Percentiles rank a stretch among this genome's conserved stretches.
phyloP scores from a whole-genome alignment of 1,139 yeast species.

The Arxiozyma slooffiae region DNA sequence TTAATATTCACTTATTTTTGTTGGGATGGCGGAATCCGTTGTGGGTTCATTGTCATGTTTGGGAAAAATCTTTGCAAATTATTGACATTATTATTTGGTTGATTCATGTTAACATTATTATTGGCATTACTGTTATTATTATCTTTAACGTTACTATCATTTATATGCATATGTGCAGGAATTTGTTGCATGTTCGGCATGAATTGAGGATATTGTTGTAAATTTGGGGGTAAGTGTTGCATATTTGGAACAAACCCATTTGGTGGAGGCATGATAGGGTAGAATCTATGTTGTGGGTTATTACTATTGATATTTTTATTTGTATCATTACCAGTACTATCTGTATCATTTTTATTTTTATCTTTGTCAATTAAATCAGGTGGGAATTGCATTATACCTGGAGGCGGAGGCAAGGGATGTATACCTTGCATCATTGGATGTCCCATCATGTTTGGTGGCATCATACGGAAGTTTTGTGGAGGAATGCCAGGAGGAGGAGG shows the following conservation, averaged over 20 bases:
- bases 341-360: neutral
- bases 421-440: constrained; percentile 13
- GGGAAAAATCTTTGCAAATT: constrained; percentile 7
- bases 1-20: neutral
- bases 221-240: constrained; percentile 10
- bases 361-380: constrained; percentile 1
- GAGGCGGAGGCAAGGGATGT: constrained; percentile 9
- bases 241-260: constrained; percentile 18
- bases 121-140: neutral
- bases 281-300: constrained; percentile 4
- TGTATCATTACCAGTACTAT: neutral
- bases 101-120: neutral
- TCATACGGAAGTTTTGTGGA: constrained; percentile 20
- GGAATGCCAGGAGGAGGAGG: constrained; percentile 6
- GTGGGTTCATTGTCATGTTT: constrained; percentile 2
- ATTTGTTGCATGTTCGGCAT: constrained; percentile 13
- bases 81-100: neutral
- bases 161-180: constrained; percentile 2
- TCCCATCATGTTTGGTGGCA: constrained; percentile 21
- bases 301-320: neutral
- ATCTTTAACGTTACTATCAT: neutral
- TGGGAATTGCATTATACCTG: constrained; percentile 7
- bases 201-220: constrained; percentile 10
- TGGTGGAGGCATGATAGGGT: constrained; percentile 16
- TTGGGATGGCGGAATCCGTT: neutral